Conservation (phyloP, 2,329 filamentous ascomycete genomes). For the Alternaria triticimaculans region DNA sequence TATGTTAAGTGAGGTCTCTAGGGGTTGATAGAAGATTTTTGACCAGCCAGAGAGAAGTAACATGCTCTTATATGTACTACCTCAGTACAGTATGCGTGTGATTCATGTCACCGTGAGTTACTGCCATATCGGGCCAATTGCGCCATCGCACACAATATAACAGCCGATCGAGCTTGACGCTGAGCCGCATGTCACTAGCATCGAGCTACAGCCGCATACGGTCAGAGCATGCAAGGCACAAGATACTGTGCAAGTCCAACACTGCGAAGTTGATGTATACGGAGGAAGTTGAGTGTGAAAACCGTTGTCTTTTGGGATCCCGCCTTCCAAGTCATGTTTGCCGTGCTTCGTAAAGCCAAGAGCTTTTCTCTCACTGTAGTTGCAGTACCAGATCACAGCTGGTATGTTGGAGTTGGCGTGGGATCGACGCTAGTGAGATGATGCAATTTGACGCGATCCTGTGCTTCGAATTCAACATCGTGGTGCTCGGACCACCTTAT, state of each 20-base stretch:
- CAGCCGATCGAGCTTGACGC: slow-evolving; percentile 7
- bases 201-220: slow-evolving; percentile 8
- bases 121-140: slow-evolving; percentile 26
- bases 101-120: background rate
- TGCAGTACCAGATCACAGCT: background rate
- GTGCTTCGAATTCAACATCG: slow-evolving; percentile 13
- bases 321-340: background rate
- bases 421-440: slow-evolving; percentile 22
- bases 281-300: background rate
- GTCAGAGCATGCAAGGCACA: background rate
- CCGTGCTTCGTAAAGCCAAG: background rate
- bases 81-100: background rate
- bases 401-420: slow-evolving; percentile 17
- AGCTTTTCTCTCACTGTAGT: background rate
- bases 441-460: slow-evolving; percentile 28
- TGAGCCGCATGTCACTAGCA: slow-evolving; percentile 4
- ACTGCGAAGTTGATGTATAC: background rate
- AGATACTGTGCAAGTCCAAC: background rate
- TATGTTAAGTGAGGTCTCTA: background rate
- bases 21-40: background rate
- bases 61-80: slow-evolving; percentile 19
- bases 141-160: slow-evolving; percentile 48
- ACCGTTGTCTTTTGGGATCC: background rate
- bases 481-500: slow-evolving; percentile 4
- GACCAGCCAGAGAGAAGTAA: background rate